These are phyloP conservation scores for Berberis vulgaris DNA, from an alignment of 164 flowering plant species.

Conservation along the genomic window DNA sequence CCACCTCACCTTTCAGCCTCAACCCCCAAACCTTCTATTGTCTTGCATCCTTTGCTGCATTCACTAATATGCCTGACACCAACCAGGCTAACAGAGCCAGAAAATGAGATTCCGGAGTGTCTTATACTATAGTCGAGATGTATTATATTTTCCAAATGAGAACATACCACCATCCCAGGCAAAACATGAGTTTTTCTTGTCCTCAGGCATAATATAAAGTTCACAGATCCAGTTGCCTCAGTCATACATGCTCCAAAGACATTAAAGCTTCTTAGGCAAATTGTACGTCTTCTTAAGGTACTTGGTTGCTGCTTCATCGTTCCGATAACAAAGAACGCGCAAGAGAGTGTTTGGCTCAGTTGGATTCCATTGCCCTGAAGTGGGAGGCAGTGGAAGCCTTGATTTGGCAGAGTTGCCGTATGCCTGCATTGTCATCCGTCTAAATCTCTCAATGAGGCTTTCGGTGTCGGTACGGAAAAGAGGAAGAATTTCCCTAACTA, in stretches of 20 bases:
- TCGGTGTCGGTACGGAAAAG: slow-evolving; percentile 40
- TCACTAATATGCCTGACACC: no score
- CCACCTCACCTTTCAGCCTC: no score
- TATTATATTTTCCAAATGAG: no score
- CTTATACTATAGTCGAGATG: no score
- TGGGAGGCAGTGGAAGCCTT: slow-evolving; percentile 66
- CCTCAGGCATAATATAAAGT: not conserved
- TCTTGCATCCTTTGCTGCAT: no score
- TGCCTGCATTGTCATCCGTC: slow-evolving; percentile 17
- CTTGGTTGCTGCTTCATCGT: slow-evolving; percentile 59
- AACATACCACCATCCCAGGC: not conserved
- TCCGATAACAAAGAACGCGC: slow-evolving; percentile 61
- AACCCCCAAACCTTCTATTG: no score
- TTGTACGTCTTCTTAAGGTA: slow-evolving; percentile 72
- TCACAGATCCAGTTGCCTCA: not conserved
- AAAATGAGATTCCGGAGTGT: no score
- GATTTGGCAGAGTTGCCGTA: slow-evolving; percentile 51
- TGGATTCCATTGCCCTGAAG: slow-evolving; percentile 69
- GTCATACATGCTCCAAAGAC: not conserved
- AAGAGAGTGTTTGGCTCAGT: slow-evolving; percentile 71
- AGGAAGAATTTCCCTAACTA: slow-evolving; percentile 42
- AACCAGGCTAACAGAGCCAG: no score
- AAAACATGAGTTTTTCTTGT: not conserved
- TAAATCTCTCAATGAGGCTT: slow-evolving; percentile 48
- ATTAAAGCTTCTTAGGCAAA: slow-evolving; percentile 60